Percentiles rank a stretch among this genome's conserved stretches.
phyloP scores from a whole-genome alignment of 768 basidiomycete genomes.

The Lentinula sp. region DNA sequence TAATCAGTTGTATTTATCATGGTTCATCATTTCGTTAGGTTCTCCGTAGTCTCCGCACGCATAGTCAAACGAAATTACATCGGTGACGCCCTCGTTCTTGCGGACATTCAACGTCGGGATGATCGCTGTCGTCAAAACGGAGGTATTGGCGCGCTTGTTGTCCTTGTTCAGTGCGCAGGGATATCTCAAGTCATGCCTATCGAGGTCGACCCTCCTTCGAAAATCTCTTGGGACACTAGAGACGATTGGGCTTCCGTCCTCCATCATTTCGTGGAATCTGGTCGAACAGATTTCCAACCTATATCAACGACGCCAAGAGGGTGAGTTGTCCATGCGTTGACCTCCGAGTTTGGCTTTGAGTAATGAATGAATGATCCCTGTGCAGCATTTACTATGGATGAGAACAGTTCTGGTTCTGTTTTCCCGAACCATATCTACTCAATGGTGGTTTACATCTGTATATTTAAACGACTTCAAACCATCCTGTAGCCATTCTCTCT shows the following conservation, averaged over 20 bases:
- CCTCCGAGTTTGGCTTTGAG: background rate
- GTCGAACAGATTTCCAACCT: slow-evolving; percentile 76
- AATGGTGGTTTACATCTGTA: too few species aligned
- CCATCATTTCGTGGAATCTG: slow-evolving; percentile 63
- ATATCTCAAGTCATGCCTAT: slow-evolving; percentile 84
- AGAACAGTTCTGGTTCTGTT: slow-evolving; percentile 8
- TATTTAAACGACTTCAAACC: too few species aligned
- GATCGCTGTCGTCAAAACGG: slow-evolving; percentile 71
- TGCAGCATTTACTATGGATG: slow-evolving; percentile 39
- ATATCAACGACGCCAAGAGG: slow-evolving; percentile 72
- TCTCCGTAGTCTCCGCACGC: slow-evolving; percentile 62
- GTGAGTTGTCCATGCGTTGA: slow-evolving; percentile 34
- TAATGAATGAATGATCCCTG: slow-evolving; percentile 10
- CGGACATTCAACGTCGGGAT: slow-evolving; percentile 74
- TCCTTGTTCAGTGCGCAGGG: slow-evolving; percentile 71
- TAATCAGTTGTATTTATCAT: slow-evolving; percentile 1
- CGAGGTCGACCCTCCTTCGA: slow-evolving; percentile 73
- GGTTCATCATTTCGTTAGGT: slow-evolving; percentile 34
- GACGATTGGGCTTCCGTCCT: slow-evolving; percentile 71
- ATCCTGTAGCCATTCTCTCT: background rate
- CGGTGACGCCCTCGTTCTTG: slow-evolving; percentile 68
- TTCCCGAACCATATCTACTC: too few species aligned
- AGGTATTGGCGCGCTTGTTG: slow-evolving; percentile 69
- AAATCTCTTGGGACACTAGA: slow-evolving; percentile 70
- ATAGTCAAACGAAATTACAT: slow-evolving; percentile 68